Evolutionary conservation across 1,284 basidiomycete species (phyloP), one percentile per base, ranked within the genome.

Genomic region (Trichosporon sp.): DNA sequence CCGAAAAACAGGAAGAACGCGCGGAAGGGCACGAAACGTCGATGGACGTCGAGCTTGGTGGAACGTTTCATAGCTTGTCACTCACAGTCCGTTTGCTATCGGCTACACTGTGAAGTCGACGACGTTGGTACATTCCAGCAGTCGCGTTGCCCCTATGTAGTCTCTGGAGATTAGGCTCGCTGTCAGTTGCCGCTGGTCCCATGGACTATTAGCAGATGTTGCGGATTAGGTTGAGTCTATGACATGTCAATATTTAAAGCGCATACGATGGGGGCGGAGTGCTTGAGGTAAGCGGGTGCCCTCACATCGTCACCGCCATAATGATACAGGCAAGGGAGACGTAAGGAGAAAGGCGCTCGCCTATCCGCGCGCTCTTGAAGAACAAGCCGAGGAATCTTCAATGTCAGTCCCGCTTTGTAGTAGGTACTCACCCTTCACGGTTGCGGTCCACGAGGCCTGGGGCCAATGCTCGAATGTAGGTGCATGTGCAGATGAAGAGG

Each of bases 401-500:
- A 19, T 2, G 57, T 58, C 21, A 58, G 34, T 25, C 13, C 10
- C 21, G 23, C 11, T 21, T 21, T 2, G 29, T 25, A 16, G 9
- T 32, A 5, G 13, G 19, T 0, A 83, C 87, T 74, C 71, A 94
- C 95, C 95, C 96, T 79, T 92, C 85, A 82, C 94, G 93, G 80
- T 99, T 98, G 66, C 91, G 84, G 79, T 99, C 96, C 29, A 99
- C 85, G 7, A 99, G 82, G 25, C 90, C 85, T 4, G 95, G 95
- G 4, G 91, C 89, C 3, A 92, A 88, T 0, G 92, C 89, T 61
- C 95, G 88, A 16, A 95, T 85, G 78, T 99, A 99, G 2, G 96
- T 95, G 84, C 93, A 97, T 52, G 95, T 98, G 83, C 96, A 99
- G 67, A 98, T 94, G 76, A 91, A 84, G 59, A 99, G 86, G 16